Conservation (phyloP, 768 basidiomycete genomes). For the Agaricus sinodeliciosus region DNA sequence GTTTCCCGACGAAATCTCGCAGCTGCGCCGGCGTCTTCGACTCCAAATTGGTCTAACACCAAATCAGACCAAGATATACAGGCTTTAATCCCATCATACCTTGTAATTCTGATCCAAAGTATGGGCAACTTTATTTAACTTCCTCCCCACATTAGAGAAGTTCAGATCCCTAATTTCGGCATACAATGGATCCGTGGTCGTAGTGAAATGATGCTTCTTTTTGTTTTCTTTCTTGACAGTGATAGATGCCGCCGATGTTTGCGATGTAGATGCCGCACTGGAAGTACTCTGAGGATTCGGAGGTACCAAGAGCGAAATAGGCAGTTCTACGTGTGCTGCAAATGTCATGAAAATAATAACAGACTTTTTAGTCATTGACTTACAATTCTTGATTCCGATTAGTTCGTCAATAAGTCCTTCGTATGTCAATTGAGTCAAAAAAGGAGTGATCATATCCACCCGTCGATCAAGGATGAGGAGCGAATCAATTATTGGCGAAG, state of each 20-base stretch:
- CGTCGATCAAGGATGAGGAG: constrained; percentile 86
- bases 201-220: constrained; percentile 84
- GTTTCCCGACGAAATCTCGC: constrained; percentile 90
- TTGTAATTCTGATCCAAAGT: constrained; percentile 92
- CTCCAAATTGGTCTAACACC: constrained; percentile 65
- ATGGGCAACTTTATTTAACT: constrained; percentile 74
- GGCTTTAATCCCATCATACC: constrained; percentile 28
- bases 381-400: constrained; percentile 85
- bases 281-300: constrained; percentile 43
- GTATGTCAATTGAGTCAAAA: constrained; percentile 94
- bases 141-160: constrained; percentile 82
- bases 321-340: constrained; percentile 75
- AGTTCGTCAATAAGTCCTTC: constrained; percentile 94
- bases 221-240: constrained; percentile 70
- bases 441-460: constrained; percentile 91
- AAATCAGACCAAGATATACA: constrained; percentile 5
- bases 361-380: constrained; percentile 20
- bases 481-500: constrained; percentile 69
- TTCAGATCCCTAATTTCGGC: constrained; percentile 85
- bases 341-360: constrained; percentile 9
- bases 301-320: constrained; percentile 58
- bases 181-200: constrained; percentile 72
- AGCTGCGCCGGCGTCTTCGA: constrained; percentile 89
- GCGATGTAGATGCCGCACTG: constrained; percentile 27
- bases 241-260: constrained; percentile 36